Evolutionary conservation across 2,329 filamentous ascomycete species (phyloP), one percentile per base, ranked within the genome.

Genomic region (Colletotrichum lupini): DNA sequence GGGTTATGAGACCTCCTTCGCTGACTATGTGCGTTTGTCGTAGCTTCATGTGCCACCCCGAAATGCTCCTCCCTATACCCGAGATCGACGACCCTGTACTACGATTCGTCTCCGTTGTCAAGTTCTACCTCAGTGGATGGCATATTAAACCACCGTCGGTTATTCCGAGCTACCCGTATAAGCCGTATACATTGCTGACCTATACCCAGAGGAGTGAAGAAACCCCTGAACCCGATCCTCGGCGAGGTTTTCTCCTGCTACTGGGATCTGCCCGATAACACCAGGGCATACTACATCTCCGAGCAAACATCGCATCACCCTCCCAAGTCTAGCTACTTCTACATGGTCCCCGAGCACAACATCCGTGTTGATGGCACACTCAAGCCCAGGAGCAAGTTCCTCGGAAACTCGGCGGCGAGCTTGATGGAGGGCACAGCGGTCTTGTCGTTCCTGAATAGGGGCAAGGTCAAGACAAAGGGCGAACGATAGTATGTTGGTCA

Each of bases 11-110:
- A 57, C 61, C 56, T 70, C 37, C 62, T 59, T 60, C 49, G 46
- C 67, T 73, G 49, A 73, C 56, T 16, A 14, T 35, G 9, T 26
- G 14, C 28, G 61, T 28, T 65, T 28, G 49, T 53, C 68, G 68
- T 81, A 98, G 95, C 87, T 99, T 99, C 88, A 99, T 99, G 97
- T 97, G 96, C 78, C 97, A 99, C 81, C 97, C 97, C 53, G 97
- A 99, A 84, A 97, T 95, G 80, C 92, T 99, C 37, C 91, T 99
- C 5, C 92, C 93, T 42, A 97, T 98, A 83, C 90, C 96, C 57
- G 86, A 91, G 59, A 94, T 98, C 77, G 94, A 98, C 64, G 96
- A 99, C 80, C 96, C 97, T 1, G 87, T 95, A 69, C 87, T 96
- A 79, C 91, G 97, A 81, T 99, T 99, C 80, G 92, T 98, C 35